Percentiles rank a stretch among this genome's conserved stretches.
Evolutionary conservation across 129 eudicot genomes (phyloP).

Genomic region (Cynara cardunculus): DNA sequence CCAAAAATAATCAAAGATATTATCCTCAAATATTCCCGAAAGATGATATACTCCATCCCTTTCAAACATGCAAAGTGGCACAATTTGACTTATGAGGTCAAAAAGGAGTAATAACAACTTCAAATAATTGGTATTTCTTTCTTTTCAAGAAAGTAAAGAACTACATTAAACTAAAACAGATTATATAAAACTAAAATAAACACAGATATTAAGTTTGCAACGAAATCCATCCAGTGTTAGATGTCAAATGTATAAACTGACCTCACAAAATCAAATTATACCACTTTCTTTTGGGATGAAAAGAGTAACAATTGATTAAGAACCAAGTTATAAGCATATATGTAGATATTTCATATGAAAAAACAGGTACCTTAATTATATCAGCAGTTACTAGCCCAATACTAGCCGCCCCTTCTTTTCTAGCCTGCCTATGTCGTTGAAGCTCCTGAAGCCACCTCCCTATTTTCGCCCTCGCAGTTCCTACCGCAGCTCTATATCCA

Average conservation of each 20-base stretch:
- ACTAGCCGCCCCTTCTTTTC: slow-evolving; percentile 94
- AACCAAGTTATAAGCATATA: not conserved
- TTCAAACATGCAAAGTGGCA: not conserved
- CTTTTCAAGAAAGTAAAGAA: not conserved
- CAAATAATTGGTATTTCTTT: not conserved
- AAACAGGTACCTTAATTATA: slow-evolving; percentile 68
- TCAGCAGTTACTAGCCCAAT: slow-evolving; percentile 88
- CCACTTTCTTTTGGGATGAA: not conserved
- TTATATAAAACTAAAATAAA: no score
- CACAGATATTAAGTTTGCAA: not conserved
- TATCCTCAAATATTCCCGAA: not conserved
- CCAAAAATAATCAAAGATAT: slow-evolving; percentile 9
- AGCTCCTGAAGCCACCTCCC: slow-evolving; percentile 98
- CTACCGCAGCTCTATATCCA: slow-evolving; percentile 87
- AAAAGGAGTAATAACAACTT: not conserved
- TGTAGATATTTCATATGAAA: not conserved
- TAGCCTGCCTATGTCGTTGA: slow-evolving; percentile 83
- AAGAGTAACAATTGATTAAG: not conserved
- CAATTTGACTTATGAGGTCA: not conserved
- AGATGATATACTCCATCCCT: not conserved
- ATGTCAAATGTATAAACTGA: not conserved
- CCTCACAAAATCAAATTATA: not conserved
- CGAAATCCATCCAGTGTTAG: not conserved
- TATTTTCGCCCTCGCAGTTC: slow-evolving; percentile 84
- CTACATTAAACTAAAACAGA: not conserved